Base-by-base conservation (phyloP, 1,284 basidiomycete genomes). In the Cutaneotrichosporon arboriforme region DNA sequence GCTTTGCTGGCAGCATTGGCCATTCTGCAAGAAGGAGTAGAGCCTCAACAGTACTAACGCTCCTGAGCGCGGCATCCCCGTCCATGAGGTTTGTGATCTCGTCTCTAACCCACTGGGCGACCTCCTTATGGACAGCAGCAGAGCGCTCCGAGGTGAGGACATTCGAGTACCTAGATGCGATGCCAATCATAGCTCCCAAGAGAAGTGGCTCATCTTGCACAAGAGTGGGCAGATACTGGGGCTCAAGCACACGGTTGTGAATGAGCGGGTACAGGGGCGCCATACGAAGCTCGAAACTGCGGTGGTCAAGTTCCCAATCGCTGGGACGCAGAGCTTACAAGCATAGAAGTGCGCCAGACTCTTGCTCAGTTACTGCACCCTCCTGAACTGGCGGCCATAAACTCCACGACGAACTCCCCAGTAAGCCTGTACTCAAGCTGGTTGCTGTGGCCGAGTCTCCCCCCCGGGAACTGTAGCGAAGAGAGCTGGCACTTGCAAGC, bases 201-300 rank as follows among this genome's bases (percentile, higher is more conserved):
- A 57, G 49, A 13, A 57, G 37, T 0, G 51, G 44, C 38, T 57
- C 56, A 9, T 33, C 21, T 23, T 44, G 35, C 15, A 57, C 49
- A 4, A 57, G 46, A 2, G 51, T 51, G 4, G 50, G 40, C 26
- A 53, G 52, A 38, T 57, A 54, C 9, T 23, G 23, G 2, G 56
- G 43, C 20, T 57, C 56, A 20, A 54, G 53, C 2, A 57, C 18
- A 10, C 40, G 38, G 2, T 45, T 40, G 34, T 57, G 52, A 7
- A 57, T 40, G 14, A 57, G 46, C 0, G 56, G 51, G 9, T 54
- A 57, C 21, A 57, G 52, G 2, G 56, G 56, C 1, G 56, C 56
- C 56, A 57, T 57, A 21, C 46, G 40, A 7, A 51, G 42, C 49
- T 57, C 51, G 22, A 54, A 57, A 22, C 55, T 57, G 38, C 3